Conservation (phyloP, 148 eudicot genomes). For the Pouteria glomerata region DNA sequence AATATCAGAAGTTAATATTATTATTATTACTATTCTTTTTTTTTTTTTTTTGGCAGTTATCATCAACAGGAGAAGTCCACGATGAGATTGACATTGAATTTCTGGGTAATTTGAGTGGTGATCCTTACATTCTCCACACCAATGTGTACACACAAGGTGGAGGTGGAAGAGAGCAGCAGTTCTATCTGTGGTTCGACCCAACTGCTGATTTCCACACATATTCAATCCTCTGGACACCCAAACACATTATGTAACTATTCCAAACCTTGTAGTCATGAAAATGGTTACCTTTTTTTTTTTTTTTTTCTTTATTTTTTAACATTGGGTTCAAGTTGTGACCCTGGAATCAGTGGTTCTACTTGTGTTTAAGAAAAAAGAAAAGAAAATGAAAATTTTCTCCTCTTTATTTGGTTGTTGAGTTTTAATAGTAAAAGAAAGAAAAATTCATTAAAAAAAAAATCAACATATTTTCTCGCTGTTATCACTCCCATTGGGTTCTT, state of each 20-base stretch:
- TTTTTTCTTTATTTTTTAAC: not conserved
- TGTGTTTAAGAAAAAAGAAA: no score
- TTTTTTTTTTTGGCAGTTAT: no score
- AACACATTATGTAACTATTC: slow-evolving; percentile 7
- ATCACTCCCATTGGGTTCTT: no score
- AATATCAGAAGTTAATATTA: no score
- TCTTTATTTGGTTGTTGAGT: no score
- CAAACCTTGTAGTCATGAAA: not conserved
- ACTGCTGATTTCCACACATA: slow-evolving; percentile 17
- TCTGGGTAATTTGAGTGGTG: slow-evolving; percentile 13
- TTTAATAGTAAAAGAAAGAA: no score
- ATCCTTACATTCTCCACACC: slow-evolving; percentile 14
- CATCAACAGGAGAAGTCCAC: slow-evolving; percentile 14
- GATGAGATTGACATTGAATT: slow-evolving; percentile 17
- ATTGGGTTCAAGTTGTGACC: no score
- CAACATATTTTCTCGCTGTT: no score
- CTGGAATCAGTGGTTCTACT: no score
- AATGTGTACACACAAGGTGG: slow-evolving; percentile 13
- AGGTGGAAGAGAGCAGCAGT: slow-evolving; percentile 15
- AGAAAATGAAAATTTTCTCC: no score
- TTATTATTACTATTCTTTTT: no score
- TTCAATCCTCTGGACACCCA: slow-evolving; percentile 14
- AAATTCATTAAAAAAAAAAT: no score
- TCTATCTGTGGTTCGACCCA: slow-evolving; percentile 17
- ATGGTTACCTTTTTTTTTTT: not conserved